phyloP scores from a whole-genome alignment of 2,329 filamentous ascomycete species.

The Botrytis cinerea region DNA sequence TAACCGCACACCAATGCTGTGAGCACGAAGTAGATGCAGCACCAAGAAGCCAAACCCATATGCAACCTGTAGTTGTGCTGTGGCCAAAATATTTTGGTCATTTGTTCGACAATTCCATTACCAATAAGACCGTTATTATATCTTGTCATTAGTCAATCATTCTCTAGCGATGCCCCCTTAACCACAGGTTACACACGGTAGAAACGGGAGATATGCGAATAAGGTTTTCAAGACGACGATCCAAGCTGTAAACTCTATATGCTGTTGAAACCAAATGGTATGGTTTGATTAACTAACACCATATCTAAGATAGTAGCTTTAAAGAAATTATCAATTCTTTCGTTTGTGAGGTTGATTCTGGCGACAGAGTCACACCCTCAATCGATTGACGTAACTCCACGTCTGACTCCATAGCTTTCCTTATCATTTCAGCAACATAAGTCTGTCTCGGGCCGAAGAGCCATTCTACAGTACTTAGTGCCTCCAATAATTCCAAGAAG shows the following conservation, averaged over 20 bases:
- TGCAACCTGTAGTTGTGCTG: background rate
- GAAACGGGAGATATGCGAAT: background rate
- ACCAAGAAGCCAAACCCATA: background rate
- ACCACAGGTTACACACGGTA: conserved; percentile 15
- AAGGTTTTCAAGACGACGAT: background rate
- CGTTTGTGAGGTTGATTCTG: conserved; percentile 37
- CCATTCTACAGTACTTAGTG: conserved; percentile 39
- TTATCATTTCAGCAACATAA: conserved; percentile 36
- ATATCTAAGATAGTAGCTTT: conserved; percentile 3
- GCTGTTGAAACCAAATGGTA: background rate
- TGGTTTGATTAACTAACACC: background rate
- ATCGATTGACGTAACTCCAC: conserved; percentile 37
- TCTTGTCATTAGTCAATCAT: background rate
- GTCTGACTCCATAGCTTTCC: conserved; percentile 36
- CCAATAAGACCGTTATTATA: background rate
- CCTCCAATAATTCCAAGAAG: conserved; percentile 40
- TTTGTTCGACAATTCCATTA: background rate
- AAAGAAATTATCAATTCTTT: conserved; percentile 31
- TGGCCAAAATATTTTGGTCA: no score
- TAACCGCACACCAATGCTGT: background rate
- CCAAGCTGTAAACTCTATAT: background rate
- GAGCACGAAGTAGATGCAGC: background rate
- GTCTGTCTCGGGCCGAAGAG: conserved; percentile 33
- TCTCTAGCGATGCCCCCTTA: conserved; percentile 14
- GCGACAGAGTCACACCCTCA: conserved; percentile 35